Percentiles rank a stretch among this genome's conserved stretches.
Evolutionary conservation across 177 flowering plant species (phyloP).

Genomic region (Tripterygium wilfordii): DNA sequence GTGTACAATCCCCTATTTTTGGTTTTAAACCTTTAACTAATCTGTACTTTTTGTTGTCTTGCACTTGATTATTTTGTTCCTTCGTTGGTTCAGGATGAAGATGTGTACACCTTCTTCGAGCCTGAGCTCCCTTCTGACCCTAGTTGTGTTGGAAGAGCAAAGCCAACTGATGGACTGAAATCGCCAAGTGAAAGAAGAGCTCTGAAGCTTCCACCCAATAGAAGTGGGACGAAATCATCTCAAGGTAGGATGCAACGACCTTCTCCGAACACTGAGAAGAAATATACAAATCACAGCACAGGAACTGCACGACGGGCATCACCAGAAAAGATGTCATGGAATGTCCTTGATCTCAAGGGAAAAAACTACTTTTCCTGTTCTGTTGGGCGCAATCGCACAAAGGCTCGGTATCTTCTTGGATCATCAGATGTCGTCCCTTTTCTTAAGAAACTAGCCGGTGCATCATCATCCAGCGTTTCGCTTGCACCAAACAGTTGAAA

Average conservation of each 20-base stretch:
- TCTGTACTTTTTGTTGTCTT: too few relatives aligned
- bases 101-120: slow-evolving; percentile 85
- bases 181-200: slow-evolving; percentile 35
- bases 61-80: too few relatives aligned
- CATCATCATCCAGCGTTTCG: too few relatives aligned
- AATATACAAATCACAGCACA: slow-evolving; percentile 17
- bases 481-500: too few relatives aligned
- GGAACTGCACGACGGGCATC: slow-evolving; percentile 27
- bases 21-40: too few relatives aligned
- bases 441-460: slow-evolving; percentile 45
- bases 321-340: slow-evolving; percentile 46
- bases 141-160: slow-evolving; percentile 31
- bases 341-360: slow-evolving; percentile 82
- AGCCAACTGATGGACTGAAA: slow-evolving; percentile 41
- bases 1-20: too few relatives aligned
- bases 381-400: slow-evolving; percentile 75
- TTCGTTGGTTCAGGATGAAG: slow-evolving; percentile 75
- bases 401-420: slow-evolving; percentile 65
- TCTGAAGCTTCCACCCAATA: slow-evolving; percentile 31
- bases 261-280: slow-evolving; percentile 29
- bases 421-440: slow-evolving; percentile 71
- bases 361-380: slow-evolving; percentile 94
- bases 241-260: slow-evolving; percentile 30
- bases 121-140: slow-evolving; percentile 68
- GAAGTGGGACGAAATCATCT: slow-evolving; percentile 45